Evolutionary conservation across 176 grass and related monocot genomes (phyloP).

Genomic region (Rhynchospora pubera): DNA sequence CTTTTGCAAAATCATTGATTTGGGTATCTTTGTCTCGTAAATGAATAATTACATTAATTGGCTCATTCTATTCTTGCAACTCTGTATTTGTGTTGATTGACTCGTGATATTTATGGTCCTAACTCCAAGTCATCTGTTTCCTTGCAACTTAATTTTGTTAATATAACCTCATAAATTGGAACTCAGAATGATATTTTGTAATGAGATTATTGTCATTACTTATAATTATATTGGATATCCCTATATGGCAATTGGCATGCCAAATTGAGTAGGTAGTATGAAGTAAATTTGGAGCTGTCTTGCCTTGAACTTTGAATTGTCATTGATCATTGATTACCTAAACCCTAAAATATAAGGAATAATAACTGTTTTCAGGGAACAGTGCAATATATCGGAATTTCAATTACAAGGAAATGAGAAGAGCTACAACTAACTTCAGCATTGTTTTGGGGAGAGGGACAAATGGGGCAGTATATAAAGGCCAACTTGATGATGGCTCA

Average conservation of each 20-base stretch:
- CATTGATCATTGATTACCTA: not conserved
- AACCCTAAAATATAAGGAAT: not conserved
- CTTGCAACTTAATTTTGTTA: not conserved
- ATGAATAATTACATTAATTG: not conserved
- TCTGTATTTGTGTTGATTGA: not conserved
- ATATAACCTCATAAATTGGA: not conserved
- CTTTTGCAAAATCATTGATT: not conserved
- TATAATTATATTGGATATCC: not conserved
- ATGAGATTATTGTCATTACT: not conserved
- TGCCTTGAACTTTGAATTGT: not conserved
- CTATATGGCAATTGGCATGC: not conserved
- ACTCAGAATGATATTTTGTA: not conserved
- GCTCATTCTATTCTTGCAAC: not conserved
- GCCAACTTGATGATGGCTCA: constrained; percentile 60
- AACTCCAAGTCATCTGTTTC: not conserved
- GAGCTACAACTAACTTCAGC: constrained; percentile 66
- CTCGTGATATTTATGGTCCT: not conserved
- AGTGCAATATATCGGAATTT: constrained; percentile 53
- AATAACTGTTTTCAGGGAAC: constrained; percentile 41
- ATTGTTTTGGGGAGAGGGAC: constrained; percentile 38
- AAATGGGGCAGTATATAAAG: constrained; percentile 62
- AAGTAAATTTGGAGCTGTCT: no score
- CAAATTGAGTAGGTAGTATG: not conserved
- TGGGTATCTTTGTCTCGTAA: not conserved
- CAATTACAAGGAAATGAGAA: constrained; percentile 72